Evolutionary conservation across 192 early-diverging fungal species (phyloP), one percentile per base, ranked within the genome.

Genomic region (Pilobolus umbonatus): DNA sequence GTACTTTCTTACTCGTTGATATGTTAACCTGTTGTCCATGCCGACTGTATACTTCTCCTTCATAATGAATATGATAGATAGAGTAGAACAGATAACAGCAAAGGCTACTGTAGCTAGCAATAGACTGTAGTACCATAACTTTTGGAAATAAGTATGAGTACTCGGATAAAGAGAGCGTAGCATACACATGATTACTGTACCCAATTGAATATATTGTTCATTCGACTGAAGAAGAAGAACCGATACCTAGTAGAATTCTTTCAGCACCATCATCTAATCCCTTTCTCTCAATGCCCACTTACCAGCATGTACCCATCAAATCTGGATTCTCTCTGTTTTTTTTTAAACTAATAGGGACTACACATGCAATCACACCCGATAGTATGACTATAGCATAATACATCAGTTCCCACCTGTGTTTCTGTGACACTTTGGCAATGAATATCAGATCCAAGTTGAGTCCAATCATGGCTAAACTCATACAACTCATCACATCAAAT

Each of bases 41-140:
- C 45, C 43, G 19, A 45, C 44, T 47, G 48, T 46, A 14, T 59
- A n/a, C 17, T 59, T 43, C 17, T 48, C 22, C 15, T 34, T 43
- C 0, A 45, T 21, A 30, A 59, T 29, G 9, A 26, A 46, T 34
- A 43, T n/a, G 11, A 59, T 34, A 0, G 57, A 44, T 7, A 48
- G 11, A 4, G 31, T 29, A 5, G 57, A 28, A 19, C 57, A 59
- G 14, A 26, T 25, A 25, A 45, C 45, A 35, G 57, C 57, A 32
- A 59, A 35, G 4, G 44, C 45, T 15, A 45, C 21, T 35, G 44
- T 36, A 11, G 48, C 21, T 34, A 59, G 25, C 8, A 59, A 21
- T 32, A 43, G 48, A 29, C 57, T 32, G 26, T 47, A 59, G 21
- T 59, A 59, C 57, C 57, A 59, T 45, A 59, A 47, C 57, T 59